Conservation (phyloP, 306 rosid genomes). For the Malus sieversii region DNA sequence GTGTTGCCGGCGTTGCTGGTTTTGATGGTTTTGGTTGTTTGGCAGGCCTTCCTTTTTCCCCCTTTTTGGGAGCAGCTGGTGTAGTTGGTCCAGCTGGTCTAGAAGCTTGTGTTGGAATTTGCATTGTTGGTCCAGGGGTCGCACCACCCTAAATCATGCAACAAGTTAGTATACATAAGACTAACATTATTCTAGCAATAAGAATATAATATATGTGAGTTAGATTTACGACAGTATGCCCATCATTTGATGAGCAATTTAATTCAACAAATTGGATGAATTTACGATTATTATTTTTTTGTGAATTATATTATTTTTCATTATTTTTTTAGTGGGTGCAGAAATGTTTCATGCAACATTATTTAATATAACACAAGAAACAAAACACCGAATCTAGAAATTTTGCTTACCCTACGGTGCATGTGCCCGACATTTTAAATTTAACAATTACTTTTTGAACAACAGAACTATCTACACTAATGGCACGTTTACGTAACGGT, state of each 20-base stretch:
- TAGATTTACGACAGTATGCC: too few species aligned
- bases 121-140: background rate
- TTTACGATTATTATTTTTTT: too few species aligned
- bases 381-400: background rate
- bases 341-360: background rate
- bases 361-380: background rate
- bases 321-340: too few species aligned
- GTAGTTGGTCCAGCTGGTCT: background rate
- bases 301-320: too few species aligned
- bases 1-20: background rate
- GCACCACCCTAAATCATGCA: slow-evolving; percentile 7
- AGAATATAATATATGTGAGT: background rate
- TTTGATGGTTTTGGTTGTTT: background rate
- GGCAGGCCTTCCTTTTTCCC: background rate
- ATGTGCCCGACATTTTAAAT: background rate
- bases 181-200: background rate
- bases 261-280: too few species aligned
- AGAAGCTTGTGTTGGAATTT: background rate
- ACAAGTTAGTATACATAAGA: background rate
- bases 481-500: too few species aligned
- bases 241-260: too few species aligned
- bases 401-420: background rate
- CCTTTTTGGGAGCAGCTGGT: background rate
- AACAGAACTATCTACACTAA: too few species aligned
- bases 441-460: too few species aligned